phyloP scores from a whole-genome alignment of 345 rosid species.

The Eucalyptus regnans region DNA sequence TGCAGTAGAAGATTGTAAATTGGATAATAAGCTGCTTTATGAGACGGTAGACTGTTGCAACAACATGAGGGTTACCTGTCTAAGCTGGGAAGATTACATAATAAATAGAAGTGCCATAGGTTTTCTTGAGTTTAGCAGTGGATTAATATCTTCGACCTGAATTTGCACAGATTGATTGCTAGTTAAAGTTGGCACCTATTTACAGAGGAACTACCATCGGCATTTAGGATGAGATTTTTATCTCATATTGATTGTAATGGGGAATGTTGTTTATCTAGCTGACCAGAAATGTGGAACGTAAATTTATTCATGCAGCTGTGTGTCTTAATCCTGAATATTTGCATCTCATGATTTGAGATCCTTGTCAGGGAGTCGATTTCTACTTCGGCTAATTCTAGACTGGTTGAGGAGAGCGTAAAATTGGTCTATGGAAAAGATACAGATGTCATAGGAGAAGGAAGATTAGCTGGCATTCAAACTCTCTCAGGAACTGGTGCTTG shows the following conservation, averaged over 20 bases:
- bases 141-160: background rate
- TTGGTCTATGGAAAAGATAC: constrained; percentile 82
- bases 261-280: background rate
- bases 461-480: constrained; percentile 79
- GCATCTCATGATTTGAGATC: background rate
- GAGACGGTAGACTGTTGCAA: background rate
- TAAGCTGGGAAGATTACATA: background rate
- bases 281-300: background rate
- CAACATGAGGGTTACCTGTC: background rate
- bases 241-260: background rate
- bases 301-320: too few species aligned
- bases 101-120: background rate
- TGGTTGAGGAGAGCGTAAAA: constrained; percentile 82
- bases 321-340: background rate
- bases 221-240: background rate
- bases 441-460: constrained; percentile 64
- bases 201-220: background rate
- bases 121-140: background rate
- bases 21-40: background rate
- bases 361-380: constrained; percentile 86
- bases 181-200: background rate
- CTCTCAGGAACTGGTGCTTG: constrained; percentile 96
- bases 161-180: background rate
- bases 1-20: background rate
- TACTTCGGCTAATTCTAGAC: constrained; percentile 82